Base-by-base conservation (phyloP, 768 basidiomycete genomes). In the Cyclocybe aegerita region DNA sequence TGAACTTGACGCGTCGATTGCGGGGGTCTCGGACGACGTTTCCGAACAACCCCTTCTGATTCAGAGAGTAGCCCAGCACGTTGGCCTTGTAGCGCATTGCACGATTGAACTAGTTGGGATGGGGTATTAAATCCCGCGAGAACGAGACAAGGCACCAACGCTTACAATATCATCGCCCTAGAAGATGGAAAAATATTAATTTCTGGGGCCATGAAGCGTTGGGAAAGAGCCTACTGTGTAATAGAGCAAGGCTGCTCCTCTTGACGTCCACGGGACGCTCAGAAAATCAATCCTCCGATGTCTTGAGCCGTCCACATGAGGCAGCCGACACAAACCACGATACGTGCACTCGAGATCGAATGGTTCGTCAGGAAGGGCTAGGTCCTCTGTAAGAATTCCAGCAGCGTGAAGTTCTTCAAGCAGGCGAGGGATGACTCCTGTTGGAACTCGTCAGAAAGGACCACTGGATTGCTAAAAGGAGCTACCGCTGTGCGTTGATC, bases 171-270 rank as follows among this genome's bases (percentile, higher is more conserved):
- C 91, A 61, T 96, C 93, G 2, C 93, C 93, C 85, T 86, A 57
- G 29, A 48, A 55, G 10, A 15, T 11, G 41, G 33, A 16, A 12
- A 46, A 40, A 34, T 11, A 32, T 37, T 42, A 42, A 49, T 31
- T 44, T 43, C 10, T 38, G 40, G 31, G 37, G 39, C 33, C 49
- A 11, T 30, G 23, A 38, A 12, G 23, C 46, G 14, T 49, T 23
- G n/a, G 42, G 34, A 9, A 40, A 39, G 37, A 41, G 68, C 79
- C 60, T 54, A 87, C 91, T 1, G 94, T 96, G 63, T 93, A 97
- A 66, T 97, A 97, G n/a, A 97, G 69, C 45, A 94, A 67, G 0
- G 93, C 93, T 1, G 88, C 93, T 0, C 94, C 95, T 60, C 86
- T 80, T 23, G 77, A 81, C 45, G 70, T 67, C 79, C 86, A 94